Evolutionary conservation across 257 asterid genomes (phyloP), one percentile per base, ranked within the genome.

Genomic region (Hygrophila difformis): DNA sequence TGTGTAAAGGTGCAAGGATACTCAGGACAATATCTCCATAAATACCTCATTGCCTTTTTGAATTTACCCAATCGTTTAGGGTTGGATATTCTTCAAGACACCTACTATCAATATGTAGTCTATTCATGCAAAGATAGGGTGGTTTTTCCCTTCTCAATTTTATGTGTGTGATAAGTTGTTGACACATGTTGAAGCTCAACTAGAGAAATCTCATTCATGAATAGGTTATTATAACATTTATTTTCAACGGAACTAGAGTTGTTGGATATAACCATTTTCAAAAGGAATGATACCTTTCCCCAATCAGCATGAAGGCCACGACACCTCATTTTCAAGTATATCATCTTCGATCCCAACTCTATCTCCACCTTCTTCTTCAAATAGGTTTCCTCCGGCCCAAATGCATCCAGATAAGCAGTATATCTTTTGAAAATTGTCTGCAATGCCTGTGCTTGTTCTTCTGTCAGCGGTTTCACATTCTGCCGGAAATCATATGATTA

Each of bases 251-350:
- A 18, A 43, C 48, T 15, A 5, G 15, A 18, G 18, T 2, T 39
- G 8, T 17, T 14, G 10, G 17, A 18, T 3, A 18, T 40, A 55
- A 60, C 18, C 22, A 35, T 29, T 11, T 57, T 22, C 57, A 45
- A 56, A 59, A 57, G 19, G 18, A 54, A 39, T 28, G 20, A 16
- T 82, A 91, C 99, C 99, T 86, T 91, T 69, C 93, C 99, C 99
- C 97, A 91, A 31, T 75, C 94, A 55, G 95, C 68, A 23, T 50
- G 65, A 31, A 91, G 91, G 65, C 97, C 97, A 50, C 93, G 69
- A 64, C 97, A 91, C 65, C 99, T 79, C 97, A 86, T 86, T 77
- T 91, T 91, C 75, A 91, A 67, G 87, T 76, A 77, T 60, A 91
- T 91, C 99, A 91, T 69, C 62, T 69, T 70, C 46, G 94, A 57